Evolutionary conservation across 495 filamentous ascomycete genomes (phyloP).

Genomic region (Penicillium parvum): DNA sequence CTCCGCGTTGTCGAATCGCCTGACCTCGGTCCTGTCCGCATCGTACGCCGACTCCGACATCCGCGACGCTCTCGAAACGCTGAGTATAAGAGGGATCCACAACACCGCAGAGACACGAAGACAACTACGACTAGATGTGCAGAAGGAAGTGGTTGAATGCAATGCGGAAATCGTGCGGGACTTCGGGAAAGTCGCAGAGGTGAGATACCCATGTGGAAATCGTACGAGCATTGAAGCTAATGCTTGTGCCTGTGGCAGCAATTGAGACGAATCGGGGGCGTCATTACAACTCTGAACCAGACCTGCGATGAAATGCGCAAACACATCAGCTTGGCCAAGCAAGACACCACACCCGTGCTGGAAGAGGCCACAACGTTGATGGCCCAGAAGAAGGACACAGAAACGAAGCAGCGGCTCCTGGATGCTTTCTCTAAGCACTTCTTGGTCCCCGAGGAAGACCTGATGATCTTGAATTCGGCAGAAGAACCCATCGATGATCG

Average conservation of each 20-base stretch:
- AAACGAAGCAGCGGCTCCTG: constrained; percentile 83
- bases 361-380: constrained; percentile 75
- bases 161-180: constrained; percentile 89
- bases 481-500: constrained; percentile 77
- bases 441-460: constrained; percentile 73
- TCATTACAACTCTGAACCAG: constrained; percentile 71
- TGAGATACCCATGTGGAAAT: constrained; percentile 30
- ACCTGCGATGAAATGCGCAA: constrained; percentile 77
- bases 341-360: constrained; percentile 70
- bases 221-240: constrained; percentile 6
- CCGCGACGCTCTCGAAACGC: constrained; percentile 71
- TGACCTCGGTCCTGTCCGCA: constrained; percentile 80
- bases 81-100: constrained; percentile 65
- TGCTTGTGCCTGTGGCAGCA: constrained; percentile 48
- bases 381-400: constrained; percentile 67
- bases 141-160: constrained; percentile 88
- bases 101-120: constrained; percentile 80
- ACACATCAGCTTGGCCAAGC: constrained; percentile 68
- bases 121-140: constrained; percentile 74
- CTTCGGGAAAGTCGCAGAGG: constrained; percentile 88
- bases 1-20: constrained; percentile 68
- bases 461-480: constrained; percentile 64
- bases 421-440: constrained; percentile 81
- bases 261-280: constrained; percentile 78
- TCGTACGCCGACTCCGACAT: constrained; percentile 94